Base-by-base conservation (phyloP, 148 eudicot species). In the Rhododendron simsii region DNA sequence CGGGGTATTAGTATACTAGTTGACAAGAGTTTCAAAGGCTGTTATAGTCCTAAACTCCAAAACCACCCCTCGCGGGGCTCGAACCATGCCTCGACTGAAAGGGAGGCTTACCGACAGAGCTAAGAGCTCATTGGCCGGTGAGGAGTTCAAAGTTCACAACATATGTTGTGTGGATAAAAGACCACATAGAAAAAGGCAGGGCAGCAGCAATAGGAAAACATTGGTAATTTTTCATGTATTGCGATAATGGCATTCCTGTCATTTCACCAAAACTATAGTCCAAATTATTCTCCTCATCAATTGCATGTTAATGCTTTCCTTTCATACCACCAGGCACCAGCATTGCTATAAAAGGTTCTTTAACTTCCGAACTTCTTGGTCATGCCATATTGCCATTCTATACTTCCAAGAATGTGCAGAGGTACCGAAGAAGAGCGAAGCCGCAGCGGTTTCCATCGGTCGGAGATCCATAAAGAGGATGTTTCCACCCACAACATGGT, bases 341-440 rank as follows among this genome's bases (percentile, higher is more conserved):
- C 14, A 33, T 67, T 71, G 28, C 20, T 69, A 84, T 84, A 84
- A 84, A 73, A 28, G 80, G 80, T 35, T 51, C 47, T 74, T 67
- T 45, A 14, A 13, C 53, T 75, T 78, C 30, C 47, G 12, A 41
- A 51, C 37, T 53, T 81, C 53, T 35, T 35, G 10, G 41, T 1
- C 61, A 28, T 47, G 65, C 35, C 45, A 41, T 41, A 41, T 41
- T 41, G 45, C 7, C 55, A 30, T 4, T 21, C 26, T 84, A 28
- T 41, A 47, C 67, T 48, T 74, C 30, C 20, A 74, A 86, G 78
- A 67, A 87, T 87, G 89, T 87, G 89, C 51, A 71, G 48, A 71
- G 86, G 89, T 35, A 55, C 57, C 71, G 86, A 63, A 76, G 78
- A 71, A 67, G 83, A 71, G 76, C 35, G 45, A 79, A 48, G 28